Base-by-base conservation (phyloP, 2,329 filamentous ascomycete genomes). In the Orbilia javanica region DNA sequence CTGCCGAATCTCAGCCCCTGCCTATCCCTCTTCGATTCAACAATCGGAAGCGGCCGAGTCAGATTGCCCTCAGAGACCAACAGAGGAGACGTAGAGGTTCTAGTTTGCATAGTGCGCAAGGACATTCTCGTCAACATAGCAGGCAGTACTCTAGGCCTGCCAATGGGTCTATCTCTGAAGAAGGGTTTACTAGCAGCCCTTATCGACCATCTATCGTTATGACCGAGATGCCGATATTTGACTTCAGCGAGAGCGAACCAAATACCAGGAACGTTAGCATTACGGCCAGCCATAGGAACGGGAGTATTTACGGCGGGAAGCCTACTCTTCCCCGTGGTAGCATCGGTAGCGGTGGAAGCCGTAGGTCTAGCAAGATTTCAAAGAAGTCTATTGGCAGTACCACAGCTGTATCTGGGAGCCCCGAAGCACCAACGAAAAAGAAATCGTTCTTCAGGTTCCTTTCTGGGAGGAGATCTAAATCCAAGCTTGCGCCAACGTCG, bases 201-300 rank as follows among this genome's bases (percentile, higher is more conserved):
- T 69, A 76, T 22, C 42, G 64, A 1, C 72, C 72, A 18, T 76
- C 72, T 5, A 76, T 76, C 13, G 65, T 76, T 11, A 1, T 66
- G 7, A 55, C 72, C 29, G 72, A 76, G 31, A 36, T 62, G 63
- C 46, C 65, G 10, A 66, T 70, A 6, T 76, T 76, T 34, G 72
- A 76, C 34, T 53, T 70, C 13, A 76, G 65, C 20, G 71, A 76
- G 48, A 76, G 71, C 10, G 71, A 75, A 34, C 71, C 53, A 10
- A 25, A 48, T 29, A 69, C 71, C 27, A 46, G 71, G 29, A 75
- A 75, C 29, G 44, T 64, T n/a, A 75, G 71, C 15, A 6, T 69
- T 31, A 39, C 63, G 10, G 22, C 29, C n/a, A 62, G 31, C 22
- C 53, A 62, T 15, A 52, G 27, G 18, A 42, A 39, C n/a, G 64